Percentiles rank a stretch among this genome's conserved stretches.
phyloP scores from a whole-genome alignment of 1,284 basidiomycete species.

The Cryptococcus sp. region DNA sequence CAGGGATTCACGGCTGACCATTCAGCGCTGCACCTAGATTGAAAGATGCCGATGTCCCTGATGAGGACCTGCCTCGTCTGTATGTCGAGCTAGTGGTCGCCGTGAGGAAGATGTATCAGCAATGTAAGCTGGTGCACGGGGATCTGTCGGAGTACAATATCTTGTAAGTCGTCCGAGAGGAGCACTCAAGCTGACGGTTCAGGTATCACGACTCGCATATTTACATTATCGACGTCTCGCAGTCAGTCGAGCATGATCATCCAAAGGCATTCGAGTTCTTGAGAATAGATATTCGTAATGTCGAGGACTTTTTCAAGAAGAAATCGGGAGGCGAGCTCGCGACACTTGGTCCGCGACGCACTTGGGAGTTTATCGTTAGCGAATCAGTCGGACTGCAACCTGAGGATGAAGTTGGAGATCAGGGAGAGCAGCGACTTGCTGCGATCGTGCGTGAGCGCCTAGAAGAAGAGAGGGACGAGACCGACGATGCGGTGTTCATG shows the following conservation, averaged over 20 bases:
- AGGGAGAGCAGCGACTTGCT: slow-evolving; percentile 39
- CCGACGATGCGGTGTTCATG: slow-evolving; percentile 80
- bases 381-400: slow-evolving; percentile 46
- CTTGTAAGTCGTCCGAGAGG: slow-evolving; percentile 58
- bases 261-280: slow-evolving; percentile 94
- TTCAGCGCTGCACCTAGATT: slow-evolving; percentile 79
- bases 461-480: slow-evolving; percentile 26
- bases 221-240: slow-evolving; percentile 96
- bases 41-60: slow-evolving; percentile 70
- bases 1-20: slow-evolving; percentile 4
- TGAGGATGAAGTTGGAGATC: slow-evolving; percentile 34
- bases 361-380: slow-evolving; percentile 83
- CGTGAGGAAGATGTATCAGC: slow-evolving; percentile 79
- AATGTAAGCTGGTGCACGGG: slow-evolving; percentile 92
- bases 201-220: slow-evolving; percentile 62
- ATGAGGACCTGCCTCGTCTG: slow-evolving; percentile 51
- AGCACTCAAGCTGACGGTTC: neutral
- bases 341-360: slow-evolving; percentile 73
- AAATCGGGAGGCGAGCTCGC: slow-evolving; percentile 52
- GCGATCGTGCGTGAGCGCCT: slow-evolving; percentile 56
- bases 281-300: slow-evolving; percentile 83
- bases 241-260: slow-evolving; percentile 98
- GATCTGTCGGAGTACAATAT: slow-evolving; percentile 99
- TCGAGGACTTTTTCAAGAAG: slow-evolving; percentile 85
- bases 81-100: slow-evolving; percentile 78